A percentile compares a stretch with the other conserved stretches of the same genome.
Conservation (phyloP, 495 filamentous ascomycete genomes). For the Aspergillus saccharolyticus region DNA sequence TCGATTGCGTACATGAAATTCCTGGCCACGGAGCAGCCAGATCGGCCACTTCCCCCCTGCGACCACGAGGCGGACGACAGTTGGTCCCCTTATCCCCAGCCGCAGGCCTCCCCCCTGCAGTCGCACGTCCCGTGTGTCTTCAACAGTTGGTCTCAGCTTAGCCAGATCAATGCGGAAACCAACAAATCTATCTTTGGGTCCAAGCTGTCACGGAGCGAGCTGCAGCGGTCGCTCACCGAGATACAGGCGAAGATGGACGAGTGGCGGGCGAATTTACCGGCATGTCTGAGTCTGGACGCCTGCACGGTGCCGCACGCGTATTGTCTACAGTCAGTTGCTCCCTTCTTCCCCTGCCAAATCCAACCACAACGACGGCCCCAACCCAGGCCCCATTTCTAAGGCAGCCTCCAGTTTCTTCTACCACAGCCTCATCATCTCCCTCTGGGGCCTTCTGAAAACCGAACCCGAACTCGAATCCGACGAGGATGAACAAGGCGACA, state of each 20-base stretch:
- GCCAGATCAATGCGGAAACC: neutral
- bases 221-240: neutral
- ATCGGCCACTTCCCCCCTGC: neutral
- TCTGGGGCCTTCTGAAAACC: neutral
- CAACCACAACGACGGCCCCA: too few relatives aligned
- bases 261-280: neutral
- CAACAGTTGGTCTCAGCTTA: neutral
- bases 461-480: neutral
- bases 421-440: neutral
- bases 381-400: neutral
- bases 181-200: neutral
- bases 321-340: neutral
- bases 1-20: neutral
- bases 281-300: neutral
- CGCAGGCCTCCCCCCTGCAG: neutral
- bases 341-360: too few relatives aligned
- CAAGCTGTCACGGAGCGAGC: neutral
- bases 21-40: neutral
- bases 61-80: neutral
- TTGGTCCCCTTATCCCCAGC: neutral
- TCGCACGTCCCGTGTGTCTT: neutral
- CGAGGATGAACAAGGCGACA: neutral
- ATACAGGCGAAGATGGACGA: neutral
- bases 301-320: neutral
- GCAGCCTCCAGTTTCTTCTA: neutral